These are phyloP conservation scores for Xylaria sp. DNA, from an alignment of 2,329 filamentous ascomycete species.

Conservation along the genomic window DNA sequence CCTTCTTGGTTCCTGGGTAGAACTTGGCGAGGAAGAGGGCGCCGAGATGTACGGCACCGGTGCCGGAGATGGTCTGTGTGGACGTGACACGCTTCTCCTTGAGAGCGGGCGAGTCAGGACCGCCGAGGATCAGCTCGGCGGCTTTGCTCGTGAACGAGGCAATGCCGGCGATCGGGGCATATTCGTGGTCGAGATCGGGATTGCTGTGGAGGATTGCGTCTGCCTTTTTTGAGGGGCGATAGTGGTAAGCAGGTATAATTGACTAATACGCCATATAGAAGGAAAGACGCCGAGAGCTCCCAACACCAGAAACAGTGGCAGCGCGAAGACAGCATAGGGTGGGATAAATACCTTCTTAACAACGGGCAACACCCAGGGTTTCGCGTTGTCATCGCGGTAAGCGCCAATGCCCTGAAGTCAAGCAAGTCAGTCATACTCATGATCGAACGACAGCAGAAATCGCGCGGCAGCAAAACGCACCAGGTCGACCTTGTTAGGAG, in stretches of 20 bases:
- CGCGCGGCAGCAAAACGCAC: constrained; percentile 58
- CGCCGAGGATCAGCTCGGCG: constrained; percentile 84
- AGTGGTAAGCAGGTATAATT: constrained; percentile 25
- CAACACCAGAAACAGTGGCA: too few relatives aligned
- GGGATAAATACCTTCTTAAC: constrained; percentile 79
- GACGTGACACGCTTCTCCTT: constrained; percentile 79
- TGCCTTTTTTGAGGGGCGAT: constrained; percentile 60
- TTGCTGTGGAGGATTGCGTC: constrained; percentile 87
- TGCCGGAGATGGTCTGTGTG: constrained; percentile 95
- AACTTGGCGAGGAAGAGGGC: constrained; percentile 93
- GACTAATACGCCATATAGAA: too few relatives aligned
- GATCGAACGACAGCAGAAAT: constrained; percentile 8
- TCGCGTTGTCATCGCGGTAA: constrained; percentile 92
- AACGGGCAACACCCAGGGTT: constrained; percentile 95
- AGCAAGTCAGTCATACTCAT: constrained; percentile 8
- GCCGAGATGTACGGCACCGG: constrained; percentile 90
- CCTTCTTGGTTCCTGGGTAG: constrained; percentile 72
- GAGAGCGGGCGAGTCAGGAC: constrained; percentile 74
- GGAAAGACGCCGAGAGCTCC: too few relatives aligned
- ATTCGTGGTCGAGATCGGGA: constrained; percentile 94
- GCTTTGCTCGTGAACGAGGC: constrained; percentile 84
- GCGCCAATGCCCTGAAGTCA: constrained; percentile 72
- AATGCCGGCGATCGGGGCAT: constrained; percentile 92
- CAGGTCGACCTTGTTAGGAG: constrained; percentile 85
- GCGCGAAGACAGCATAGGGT: too few relatives aligned